A percentile compares a stretch with the other conserved stretches of the same genome.
phyloP scores from a whole-genome alignment of 2,329 filamentous ascomycete genomes.

The Magnaporthales sp. region DNA sequence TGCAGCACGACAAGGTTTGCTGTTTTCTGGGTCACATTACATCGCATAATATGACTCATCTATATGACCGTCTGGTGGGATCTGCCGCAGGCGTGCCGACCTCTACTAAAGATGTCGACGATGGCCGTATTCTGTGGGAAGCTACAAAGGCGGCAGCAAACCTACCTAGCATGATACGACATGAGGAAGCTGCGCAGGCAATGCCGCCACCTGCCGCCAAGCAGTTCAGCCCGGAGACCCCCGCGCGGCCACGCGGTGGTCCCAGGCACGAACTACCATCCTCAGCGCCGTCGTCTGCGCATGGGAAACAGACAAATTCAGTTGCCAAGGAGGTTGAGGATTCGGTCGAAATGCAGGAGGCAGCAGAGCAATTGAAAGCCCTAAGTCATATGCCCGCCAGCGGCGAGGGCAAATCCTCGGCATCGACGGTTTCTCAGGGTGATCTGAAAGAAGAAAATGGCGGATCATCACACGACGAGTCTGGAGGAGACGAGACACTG shows the following conservation, averaged over 20 bases:
- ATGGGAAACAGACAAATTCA: slow-evolving; percentile 12
- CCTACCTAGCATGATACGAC: slow-evolving; percentile 19
- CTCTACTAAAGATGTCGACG: slow-evolving; percentile 44
- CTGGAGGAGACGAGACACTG: slow-evolving; percentile 28
- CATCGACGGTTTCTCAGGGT: background rate
- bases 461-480: slow-evolving; percentile 31
- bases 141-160: slow-evolving; percentile 36
- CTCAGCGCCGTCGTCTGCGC: slow-evolving; percentile 1
- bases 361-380: slow-evolving; percentile 57
- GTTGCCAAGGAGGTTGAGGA: slow-evolving; percentile 44
- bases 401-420: slow-evolving; percentile 25
- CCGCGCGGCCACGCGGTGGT: background rate
- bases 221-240: background rate
- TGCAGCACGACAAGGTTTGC: slow-evolving; percentile 59
- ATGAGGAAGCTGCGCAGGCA: slow-evolving; percentile 7
- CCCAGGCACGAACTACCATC: slow-evolving; percentile 1
- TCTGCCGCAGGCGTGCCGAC: slow-evolving; percentile 32
- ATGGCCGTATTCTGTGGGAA: slow-evolving; percentile 47
- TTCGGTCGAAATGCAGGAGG: slow-evolving; percentile 61
- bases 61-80: slow-evolving; percentile 51
- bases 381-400: slow-evolving; percentile 52
- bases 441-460: slow-evolving; percentile 21
- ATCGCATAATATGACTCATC: slow-evolving; percentile 57
- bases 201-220: background rate
- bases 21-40: slow-evolving; percentile 57